Conservation (phyloP, 352 stramenopile genomes). For the Phytopythium delawarense region DNA sequence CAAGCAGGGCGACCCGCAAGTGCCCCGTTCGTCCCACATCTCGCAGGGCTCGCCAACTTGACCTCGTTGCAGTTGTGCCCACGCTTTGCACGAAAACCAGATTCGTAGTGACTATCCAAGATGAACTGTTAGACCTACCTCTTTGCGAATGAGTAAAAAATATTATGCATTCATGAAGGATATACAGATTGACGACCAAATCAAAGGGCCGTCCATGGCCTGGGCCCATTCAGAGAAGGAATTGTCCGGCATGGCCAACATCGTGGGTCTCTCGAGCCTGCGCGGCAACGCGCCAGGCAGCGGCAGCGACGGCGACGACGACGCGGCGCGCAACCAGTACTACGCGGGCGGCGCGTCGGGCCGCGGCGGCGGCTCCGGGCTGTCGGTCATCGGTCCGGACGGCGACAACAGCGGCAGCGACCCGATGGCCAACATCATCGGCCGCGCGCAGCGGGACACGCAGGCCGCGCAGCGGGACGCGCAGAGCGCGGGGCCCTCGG, state of each 20-base stretch:
- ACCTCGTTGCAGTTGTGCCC: too few relatives aligned
- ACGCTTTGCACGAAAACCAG: too few relatives aligned
- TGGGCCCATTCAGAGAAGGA: too few relatives aligned
- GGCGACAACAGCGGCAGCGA: constrained; percentile 31
- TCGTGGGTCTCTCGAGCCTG: constrained; percentile 76
- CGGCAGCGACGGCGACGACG: constrained; percentile 26
- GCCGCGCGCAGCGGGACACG: constrained; percentile 69
- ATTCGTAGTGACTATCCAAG: too few relatives aligned
- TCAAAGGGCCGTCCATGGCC: too few relatives aligned
- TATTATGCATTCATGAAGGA: too few relatives aligned
- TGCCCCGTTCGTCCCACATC: too few relatives aligned
- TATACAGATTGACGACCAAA: too few relatives aligned
- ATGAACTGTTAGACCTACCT: too few relatives aligned
- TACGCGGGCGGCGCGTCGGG: constrained; percentile 66
- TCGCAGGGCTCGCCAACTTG: too few relatives aligned
- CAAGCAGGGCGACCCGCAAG: too few relatives aligned
- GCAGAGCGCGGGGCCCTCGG: neutral
- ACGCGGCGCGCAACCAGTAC: constrained; percentile 52
- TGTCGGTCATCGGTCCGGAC: constrained; percentile 66
- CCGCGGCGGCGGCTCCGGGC: constrained; percentile 65
- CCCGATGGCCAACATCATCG: constrained; percentile 80
- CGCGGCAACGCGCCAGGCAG: constrained; percentile 20
- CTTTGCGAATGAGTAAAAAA: too few relatives aligned
- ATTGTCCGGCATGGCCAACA: constrained; percentile 88
- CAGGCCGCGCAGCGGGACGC: constrained; percentile 14